Evolutionary conservation across 371 early-diverging fungal species (phyloP), one percentile per base, ranked within the genome.

Genomic region (Syncephalis plumigaleata): DNA sequence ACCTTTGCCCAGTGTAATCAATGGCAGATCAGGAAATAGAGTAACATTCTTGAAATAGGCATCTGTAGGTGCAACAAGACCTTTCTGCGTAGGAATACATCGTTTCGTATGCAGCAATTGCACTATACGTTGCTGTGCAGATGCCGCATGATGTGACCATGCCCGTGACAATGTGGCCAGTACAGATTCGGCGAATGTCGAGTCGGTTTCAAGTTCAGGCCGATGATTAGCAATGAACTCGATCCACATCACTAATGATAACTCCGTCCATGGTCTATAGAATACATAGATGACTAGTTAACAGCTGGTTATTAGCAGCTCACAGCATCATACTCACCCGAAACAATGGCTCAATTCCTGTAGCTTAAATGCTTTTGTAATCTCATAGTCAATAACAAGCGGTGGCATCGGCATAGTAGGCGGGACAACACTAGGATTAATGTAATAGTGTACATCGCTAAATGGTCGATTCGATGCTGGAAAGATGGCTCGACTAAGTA

Each of bases 1-100:
- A n/a, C 48, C 50, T 44, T 65, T 66, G 1, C 64, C 57, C 18
- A 88, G 71, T 7, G 57, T 50, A 20, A 82, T 63, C 4, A 76
- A 66, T 2, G 91, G 84, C 17, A 92, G 58, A 57, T 90, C 89
- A 16, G 74, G 77, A 61, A 92, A 90, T 0, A 92, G 53, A 8
- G 80, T 85, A 5, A 88, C 90, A 1, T 63, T 70, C 21, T 67
- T 60, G 58, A 90, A 86, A 50, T 92, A 92, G 1, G 81, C 61
- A 18, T 88, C 80, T 3, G 44, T 50, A 1, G 93, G 89, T 0
- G 58, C 1, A 37, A 68, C 63, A 64, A 85, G 64, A 3, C 91
- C 89, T 27, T 62, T 57, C 38, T 67, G 66, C 1, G 91, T 87
- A 0, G 84, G 81, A 3, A 91, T 69, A 55, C 87, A 85, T 36